A percentile compares a stretch with the other conserved stretches of the same genome.
phyloP scores from a whole-genome alignment of 768 basidiomycete genomes.

The Mrakia blollopis region DNA sequence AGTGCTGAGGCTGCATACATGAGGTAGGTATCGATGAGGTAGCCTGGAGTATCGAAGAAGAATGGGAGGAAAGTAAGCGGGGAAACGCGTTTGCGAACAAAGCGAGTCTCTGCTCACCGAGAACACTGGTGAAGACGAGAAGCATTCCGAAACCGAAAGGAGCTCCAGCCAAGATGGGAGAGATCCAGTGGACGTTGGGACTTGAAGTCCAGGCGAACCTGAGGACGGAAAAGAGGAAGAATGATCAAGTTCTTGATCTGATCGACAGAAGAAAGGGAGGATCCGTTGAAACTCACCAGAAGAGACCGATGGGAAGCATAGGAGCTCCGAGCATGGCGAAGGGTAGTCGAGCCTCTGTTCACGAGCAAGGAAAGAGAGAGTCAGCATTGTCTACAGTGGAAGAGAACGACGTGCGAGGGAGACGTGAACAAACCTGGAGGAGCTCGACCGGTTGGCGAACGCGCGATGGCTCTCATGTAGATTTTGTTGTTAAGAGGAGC shows the following conservation, averaged over 20 bases:
- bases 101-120: background rate
- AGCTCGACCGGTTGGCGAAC: slow-evolving; percentile 39
- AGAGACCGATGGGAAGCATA: slow-evolving; percentile 40
- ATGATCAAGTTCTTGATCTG: too few relatives aligned
- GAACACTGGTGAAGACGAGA: background rate
- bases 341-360: slow-evolving; percentile 45
- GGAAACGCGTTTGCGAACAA: background rate
- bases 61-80: background rate
- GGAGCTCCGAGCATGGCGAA: slow-evolving; percentile 44
- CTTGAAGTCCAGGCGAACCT: slow-evolving; percentile 55
- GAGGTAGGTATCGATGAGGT: slow-evolving; percentile 64
- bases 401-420: too few relatives aligned
- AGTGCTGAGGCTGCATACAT: slow-evolving; percentile 50
- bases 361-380: too few relatives aligned
- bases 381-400: too few relatives aligned
- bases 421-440: slow-evolving; percentile 37
- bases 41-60: slow-evolving; percentile 56
- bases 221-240: too few relatives aligned
- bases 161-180: slow-evolving; percentile 58
- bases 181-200: slow-evolving; percentile 58
- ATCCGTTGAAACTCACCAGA: background rate
- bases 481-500: slow-evolving; percentile 28
- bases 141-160: background rate
- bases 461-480: slow-evolving; percentile 42
- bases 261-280: too few relatives aligned